phyloP scores from a whole-genome alignment of 2,329 filamentous ascomycete genomes.

The Pseudogymnoascus sp. region DNA sequence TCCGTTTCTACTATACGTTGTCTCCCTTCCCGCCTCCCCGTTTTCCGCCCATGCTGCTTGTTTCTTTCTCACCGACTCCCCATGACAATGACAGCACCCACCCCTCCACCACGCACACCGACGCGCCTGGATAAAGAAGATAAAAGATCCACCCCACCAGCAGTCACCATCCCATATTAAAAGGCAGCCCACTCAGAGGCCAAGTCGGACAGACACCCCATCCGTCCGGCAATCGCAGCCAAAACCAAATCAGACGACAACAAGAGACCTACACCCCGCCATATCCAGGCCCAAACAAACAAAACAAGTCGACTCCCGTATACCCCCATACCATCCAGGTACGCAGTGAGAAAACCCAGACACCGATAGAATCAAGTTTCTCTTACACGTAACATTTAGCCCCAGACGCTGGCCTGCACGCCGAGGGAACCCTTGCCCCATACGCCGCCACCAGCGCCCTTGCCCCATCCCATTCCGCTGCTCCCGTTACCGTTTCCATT shows the following conservation, averaged over 20 bases:
- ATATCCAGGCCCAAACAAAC: background rate
- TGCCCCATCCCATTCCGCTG: conserved; percentile 58
- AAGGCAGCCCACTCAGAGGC: background rate
- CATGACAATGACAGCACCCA: background rate
- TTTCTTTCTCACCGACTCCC: background rate
- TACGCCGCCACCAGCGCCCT: conserved; percentile 59
- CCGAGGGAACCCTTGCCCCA: conserved; percentile 82
- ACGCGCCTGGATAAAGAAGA: background rate
- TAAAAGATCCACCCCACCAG: background rate
- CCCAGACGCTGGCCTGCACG: conserved; percentile 90
- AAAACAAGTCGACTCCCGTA: background rate
- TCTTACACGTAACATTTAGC: conserved; percentile 42
- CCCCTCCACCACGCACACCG: background rate
- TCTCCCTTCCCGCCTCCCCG: background rate
- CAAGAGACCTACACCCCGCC: background rate
- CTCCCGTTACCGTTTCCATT: conserved; percentile 49
- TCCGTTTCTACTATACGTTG: background rate
- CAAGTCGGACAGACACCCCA: background rate
- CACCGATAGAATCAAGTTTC: background rate
- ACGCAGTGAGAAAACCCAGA: background rate
- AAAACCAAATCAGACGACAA: background rate
- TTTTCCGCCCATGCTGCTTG: background rate
- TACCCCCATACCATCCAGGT: background rate
- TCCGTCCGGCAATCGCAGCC: background rate
- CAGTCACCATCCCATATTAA: background rate